These are phyloP conservation scores for Piper betle DNA, from an alignment of 164 flowering plant species.

Conservation along the genomic window DNA sequence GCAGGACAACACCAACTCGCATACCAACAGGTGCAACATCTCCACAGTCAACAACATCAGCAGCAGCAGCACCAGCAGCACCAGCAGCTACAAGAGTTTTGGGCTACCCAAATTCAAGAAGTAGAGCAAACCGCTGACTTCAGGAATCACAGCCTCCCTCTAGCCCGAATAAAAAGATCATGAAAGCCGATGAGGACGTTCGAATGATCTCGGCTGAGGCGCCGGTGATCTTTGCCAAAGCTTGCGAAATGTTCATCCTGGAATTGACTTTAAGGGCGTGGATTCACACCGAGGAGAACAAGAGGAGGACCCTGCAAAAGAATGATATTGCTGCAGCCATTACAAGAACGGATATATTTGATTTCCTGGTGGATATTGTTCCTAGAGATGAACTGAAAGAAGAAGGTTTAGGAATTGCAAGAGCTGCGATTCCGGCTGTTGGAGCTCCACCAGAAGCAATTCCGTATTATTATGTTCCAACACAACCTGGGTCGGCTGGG, in stretches of 20 bases:
- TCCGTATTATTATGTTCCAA: constrained; percentile 3
- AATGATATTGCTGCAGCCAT: constrained; percentile 15
- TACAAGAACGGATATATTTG: constrained; percentile 12
- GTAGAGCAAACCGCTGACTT: constrained; percentile 13
- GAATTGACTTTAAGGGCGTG: constrained; percentile 12
- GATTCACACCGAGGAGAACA: constrained; percentile 15
- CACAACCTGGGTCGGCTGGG: constrained; percentile 1
- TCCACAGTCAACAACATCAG: constrained; percentile 15
- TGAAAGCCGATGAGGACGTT: too few relatives aligned
- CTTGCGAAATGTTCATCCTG: too few relatives aligned
- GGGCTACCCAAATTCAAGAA: constrained; percentile 14
- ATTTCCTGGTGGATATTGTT: too few relatives aligned
- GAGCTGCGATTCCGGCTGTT: constrained; percentile 7
- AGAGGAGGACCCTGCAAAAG: constrained; percentile 14
- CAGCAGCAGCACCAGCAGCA: constrained; percentile 13
- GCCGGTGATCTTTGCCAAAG: constrained; percentile 13
- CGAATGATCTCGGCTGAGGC: too few relatives aligned
- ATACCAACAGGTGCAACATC: constrained; percentile 12
- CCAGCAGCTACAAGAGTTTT: constrained; percentile 11
- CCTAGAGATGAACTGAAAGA: constrained; percentile 14
- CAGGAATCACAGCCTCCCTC: too few relatives aligned
- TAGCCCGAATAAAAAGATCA: too few relatives aligned
- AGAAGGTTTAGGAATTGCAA: constrained; percentile 9
- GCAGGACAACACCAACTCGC: constrained; percentile 16
- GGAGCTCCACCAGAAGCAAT: constrained; percentile 10